Percentiles rank a stretch among this genome's conserved stretches.
Conservation (phyloP, 768 basidiomycete species). For the Mycena haematopus region DNA sequence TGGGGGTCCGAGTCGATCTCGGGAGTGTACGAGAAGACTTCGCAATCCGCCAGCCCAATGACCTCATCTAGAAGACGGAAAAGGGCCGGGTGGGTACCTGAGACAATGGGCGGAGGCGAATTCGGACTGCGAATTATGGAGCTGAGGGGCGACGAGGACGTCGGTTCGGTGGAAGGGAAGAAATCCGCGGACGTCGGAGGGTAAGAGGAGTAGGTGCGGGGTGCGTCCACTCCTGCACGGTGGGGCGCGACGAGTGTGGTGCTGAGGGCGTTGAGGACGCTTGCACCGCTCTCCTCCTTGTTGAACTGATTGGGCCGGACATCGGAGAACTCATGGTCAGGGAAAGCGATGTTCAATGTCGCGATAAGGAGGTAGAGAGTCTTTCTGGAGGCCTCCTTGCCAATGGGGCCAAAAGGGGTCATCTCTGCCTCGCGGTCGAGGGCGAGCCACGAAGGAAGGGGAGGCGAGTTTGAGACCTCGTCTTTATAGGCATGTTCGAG, state of each 20-base stretch:
- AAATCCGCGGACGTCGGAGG: slow-evolving; percentile 75
- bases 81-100: slow-evolving; percentile 87
- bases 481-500: slow-evolving; percentile 89
- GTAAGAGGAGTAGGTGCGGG: slow-evolving; percentile 87
- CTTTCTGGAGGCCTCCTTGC: slow-evolving; percentile 84
- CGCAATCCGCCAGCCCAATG: slow-evolving; percentile 89
- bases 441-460: slow-evolving; percentile 80
- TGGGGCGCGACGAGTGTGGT: slow-evolving; percentile 81
- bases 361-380: slow-evolving; percentile 96
- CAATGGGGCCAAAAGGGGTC: slow-evolving; percentile 91
- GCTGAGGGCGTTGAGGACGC: slow-evolving; percentile 84
- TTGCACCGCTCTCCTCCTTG: slow-evolving; percentile 80
- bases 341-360: slow-evolving; percentile 96
- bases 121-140: slow-evolving; percentile 66
- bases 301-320: slow-evolving; percentile 90
- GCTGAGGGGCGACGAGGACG: slow-evolving; percentile 72
- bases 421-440: slow-evolving; percentile 74
- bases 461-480: slow-evolving; percentile 82
- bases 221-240: slow-evolving; percentile 67
- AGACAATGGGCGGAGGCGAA: slow-evolving; percentile 73
- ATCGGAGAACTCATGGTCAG: slow-evolving; percentile 96
- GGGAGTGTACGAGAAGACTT: slow-evolving; percentile 93
- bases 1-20: slow-evolving; percentile 96
- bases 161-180: slow-evolving; percentile 78
- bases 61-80: slow-evolving; percentile 89